Conservation (phyloP, 2,329 filamentous ascomycete species). For the Claviceps capensis region DNA sequence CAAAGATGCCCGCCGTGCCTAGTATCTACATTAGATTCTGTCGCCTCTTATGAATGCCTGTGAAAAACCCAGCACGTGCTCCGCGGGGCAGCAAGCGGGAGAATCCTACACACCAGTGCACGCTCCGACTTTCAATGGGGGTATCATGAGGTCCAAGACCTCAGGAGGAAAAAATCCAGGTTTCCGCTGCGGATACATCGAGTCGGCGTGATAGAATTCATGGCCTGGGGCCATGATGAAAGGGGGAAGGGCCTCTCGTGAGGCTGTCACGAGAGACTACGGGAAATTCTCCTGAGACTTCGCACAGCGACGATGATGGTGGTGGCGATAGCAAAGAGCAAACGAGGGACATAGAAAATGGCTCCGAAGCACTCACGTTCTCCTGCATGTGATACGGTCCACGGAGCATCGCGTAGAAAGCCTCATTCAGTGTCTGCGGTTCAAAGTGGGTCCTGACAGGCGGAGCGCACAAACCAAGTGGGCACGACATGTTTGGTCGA, state of each 20-base stretch:
- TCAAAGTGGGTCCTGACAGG: constrained; percentile 1
- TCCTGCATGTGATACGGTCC: neutral
- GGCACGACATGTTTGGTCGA: neutral
- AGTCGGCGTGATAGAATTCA: constrained; percentile 9
- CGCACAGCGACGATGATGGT: too few species aligned
- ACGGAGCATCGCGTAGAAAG: neutral
- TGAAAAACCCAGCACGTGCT: neutral
- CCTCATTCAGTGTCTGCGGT: neutral
- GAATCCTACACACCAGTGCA: constrained; percentile 32
- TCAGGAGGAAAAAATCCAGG: constrained; percentile 28
- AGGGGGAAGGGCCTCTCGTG: too few species aligned
- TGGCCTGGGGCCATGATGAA: constrained; percentile 8
- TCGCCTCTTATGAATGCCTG: neutral
- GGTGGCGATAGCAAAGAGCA: neutral
- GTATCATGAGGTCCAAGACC: constrained; percentile 29
- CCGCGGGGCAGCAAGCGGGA: neutral
- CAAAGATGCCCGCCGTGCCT: constrained; percentile 48
- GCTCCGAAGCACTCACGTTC: neutral
- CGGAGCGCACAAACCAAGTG: constrained; percentile 1
- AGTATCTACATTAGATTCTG: constrained; percentile 6
- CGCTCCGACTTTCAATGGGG: constrained; percentile 46
- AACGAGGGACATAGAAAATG: neutral
- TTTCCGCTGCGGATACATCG: constrained; percentile 13
- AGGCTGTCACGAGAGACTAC: neutral
- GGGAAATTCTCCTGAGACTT: neutral